These are phyloP conservation scores for Ceratocystis lukuohia DNA, from an alignment of 2,329 filamentous ascomycete genomes.

Conservation along the genomic window DNA sequence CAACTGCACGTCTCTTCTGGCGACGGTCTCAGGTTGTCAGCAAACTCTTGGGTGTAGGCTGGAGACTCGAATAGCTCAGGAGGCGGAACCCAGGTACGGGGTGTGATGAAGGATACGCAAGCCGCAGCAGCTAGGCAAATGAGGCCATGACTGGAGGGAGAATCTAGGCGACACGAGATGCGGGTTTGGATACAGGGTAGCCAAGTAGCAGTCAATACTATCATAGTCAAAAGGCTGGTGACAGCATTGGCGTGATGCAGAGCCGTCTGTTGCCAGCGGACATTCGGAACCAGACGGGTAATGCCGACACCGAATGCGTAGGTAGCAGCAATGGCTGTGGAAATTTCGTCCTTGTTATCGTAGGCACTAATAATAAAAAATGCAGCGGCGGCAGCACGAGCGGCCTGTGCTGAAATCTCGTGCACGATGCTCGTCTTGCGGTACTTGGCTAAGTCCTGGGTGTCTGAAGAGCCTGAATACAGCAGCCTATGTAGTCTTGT, in stretches of 20 bases:
- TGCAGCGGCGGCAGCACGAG: conserved; percentile 30
- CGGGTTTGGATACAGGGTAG: conserved; percentile 33
- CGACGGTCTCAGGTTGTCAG: conserved; percentile 27
- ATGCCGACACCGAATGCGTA: conserved; percentile 33
- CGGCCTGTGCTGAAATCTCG: conserved; percentile 32
- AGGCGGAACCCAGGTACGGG: conserved; percentile 38
- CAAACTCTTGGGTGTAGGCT: conserved; percentile 9
- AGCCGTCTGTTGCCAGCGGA: conserved; percentile 22
- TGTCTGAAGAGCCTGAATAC: background rate
- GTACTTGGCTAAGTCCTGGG: conserved; percentile 11
- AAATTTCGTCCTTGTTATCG: conserved; percentile 27
- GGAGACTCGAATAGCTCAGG: conserved; percentile 19
- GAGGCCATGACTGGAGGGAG: conserved; percentile 16
- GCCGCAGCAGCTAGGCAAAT: conserved; percentile 27
- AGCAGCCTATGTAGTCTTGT: background rate
- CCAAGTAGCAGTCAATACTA: conserved; percentile 29
- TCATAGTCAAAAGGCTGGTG: conserved; percentile 27
- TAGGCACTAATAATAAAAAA: conserved; percentile 30
- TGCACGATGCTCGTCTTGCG: conserved; percentile 22
- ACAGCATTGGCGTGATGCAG: conserved; percentile 39
- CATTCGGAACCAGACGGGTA: conserved; percentile 34
- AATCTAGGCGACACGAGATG: conserved; percentile 24
- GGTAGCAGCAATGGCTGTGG: conserved; percentile 28
- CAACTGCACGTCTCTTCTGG: conserved; percentile 42
- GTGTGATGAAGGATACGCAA: conserved; percentile 33